Evolutionary conservation across 352 stramenopile genomes (phyloP), one percentile per base, ranked within the genome.

Genomic region (Thalassiosira mediterranea): DNA sequence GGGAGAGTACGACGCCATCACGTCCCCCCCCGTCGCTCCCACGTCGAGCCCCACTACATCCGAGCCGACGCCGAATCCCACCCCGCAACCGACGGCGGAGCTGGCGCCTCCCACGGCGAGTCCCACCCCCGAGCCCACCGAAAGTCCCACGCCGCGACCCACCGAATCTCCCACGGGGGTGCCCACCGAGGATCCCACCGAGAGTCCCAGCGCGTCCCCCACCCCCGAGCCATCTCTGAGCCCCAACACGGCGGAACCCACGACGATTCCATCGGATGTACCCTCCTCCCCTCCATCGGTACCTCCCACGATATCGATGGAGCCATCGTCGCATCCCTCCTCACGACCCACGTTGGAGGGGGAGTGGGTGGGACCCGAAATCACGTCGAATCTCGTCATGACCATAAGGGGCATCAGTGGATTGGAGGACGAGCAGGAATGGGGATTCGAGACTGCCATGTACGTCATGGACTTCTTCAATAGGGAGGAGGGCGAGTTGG

Each of bases 381-480:
- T 23, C 8, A 53, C 44, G 44, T 5, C 5, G 44, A 5, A n/a
- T 7, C 21, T 53, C 5, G 15, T 17, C 44, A 53, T 53, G 44
- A 8, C 8, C 5, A 17, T 53, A 5, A 5, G 44, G 7, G 44
- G 44, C 44, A 53, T 53, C 44, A n/a, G 21, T 5, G 15, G 44
- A 21, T n/a, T 53, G 5, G 44, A 53, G 32, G 29, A 49, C 56
- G 56, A 28, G 7, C 19, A 13, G 26, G 56, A 25, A 10, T 29
- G 32, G 32, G 49, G n/a, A 5, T 5, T 23, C 17, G 4, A 10
- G 5, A 53, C 44, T 7, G 44, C 44, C 8, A n/a, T 19, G 17
- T 28, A 53, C 44, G 44, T 53, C 8, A 21, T 8, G 17, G 44
- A 53, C 5, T 53, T 19, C 44, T 53, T 53, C 44, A 53, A 53